Percentiles rank a stretch among this genome's conserved stretches.
Conservation (phyloP, 257 asterid genomes). For the Gentiana straminea region DNA sequence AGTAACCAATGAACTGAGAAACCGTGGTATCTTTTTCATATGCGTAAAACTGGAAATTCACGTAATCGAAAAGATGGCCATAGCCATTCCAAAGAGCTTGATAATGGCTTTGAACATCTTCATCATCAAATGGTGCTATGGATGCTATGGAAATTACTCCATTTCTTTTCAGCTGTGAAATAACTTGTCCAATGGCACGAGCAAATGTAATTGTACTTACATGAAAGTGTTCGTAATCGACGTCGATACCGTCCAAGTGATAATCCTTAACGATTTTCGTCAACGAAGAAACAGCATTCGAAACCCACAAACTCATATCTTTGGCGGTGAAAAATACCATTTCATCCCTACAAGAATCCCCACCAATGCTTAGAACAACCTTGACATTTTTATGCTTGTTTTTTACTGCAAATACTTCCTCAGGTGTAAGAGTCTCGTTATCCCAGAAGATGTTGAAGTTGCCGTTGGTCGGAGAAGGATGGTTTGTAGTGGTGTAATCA, state of each 20-base stretch:
- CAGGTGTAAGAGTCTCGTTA: conserved; percentile 44
- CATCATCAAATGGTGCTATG: conserved; percentile 68
- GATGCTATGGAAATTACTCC: conserved; percentile 59
- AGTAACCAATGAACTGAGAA: conserved; percentile 39
- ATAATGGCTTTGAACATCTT: conserved; percentile 55
- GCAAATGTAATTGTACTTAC: conserved; percentile 38
- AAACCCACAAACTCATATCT: conserved; percentile 46
- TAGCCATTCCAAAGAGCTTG: conserved; percentile 51
- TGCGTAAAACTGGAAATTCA: conserved; percentile 71
- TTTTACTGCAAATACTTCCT: conserved; percentile 38
- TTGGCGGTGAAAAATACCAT: conserved; percentile 47
- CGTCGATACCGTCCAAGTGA: conserved; percentile 55
- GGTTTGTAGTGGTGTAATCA: conserved; percentile 56
- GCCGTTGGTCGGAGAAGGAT: conserved; percentile 56
- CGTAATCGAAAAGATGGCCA: conserved; percentile 44
- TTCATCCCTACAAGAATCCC: background rate
- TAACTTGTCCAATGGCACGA: conserved; percentile 39
- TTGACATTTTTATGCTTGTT: conserved; percentile 40
- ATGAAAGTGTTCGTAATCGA: conserved; percentile 69
- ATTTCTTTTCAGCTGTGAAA: conserved; percentile 34
- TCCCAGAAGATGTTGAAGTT: conserved; percentile 69
- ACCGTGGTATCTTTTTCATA: conserved; percentile 57
- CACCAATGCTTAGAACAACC: conserved; percentile 11
- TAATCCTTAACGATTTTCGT: conserved; percentile 37
- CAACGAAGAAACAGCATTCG: conserved; percentile 63